Conservation (phyloP, 768 basidiomycete species). For the Asterophora parasitica region DNA sequence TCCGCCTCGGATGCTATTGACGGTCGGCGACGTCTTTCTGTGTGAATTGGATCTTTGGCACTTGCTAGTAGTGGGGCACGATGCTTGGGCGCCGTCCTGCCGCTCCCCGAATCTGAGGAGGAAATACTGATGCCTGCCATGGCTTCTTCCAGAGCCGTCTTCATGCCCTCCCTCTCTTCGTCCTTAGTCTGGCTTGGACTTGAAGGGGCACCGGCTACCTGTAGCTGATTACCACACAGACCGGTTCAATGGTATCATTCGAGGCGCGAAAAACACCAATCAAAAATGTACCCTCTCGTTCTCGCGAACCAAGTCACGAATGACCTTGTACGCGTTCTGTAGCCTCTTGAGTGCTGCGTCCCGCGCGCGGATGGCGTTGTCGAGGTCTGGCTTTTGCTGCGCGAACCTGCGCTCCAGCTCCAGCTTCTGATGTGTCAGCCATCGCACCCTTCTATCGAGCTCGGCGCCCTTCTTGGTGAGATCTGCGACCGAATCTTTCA, state of each 20-base stretch:
- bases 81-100: conserved; percentile 18
- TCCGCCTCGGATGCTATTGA: background rate
- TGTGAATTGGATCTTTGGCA: background rate
- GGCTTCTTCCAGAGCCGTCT: conserved; percentile 22
- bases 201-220: conserved; percentile 1
- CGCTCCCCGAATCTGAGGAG: conserved; percentile 17
- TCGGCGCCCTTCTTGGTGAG: conserved; percentile 30
- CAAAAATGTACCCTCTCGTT: conserved; percentile 27
- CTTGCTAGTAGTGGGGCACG: background rate
- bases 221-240: conserved; percentile 10
- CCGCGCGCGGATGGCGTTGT: conserved; percentile 28
- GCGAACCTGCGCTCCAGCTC: conserved; percentile 28
- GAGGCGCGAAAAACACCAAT: background rate
- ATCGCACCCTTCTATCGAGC: conserved; percentile 22
- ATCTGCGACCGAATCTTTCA: conserved; percentile 27
- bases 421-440: conserved; percentile 26
- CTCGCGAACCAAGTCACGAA: conserved; percentile 39
- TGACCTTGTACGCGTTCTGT: conserved; percentile 34
- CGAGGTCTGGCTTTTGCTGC: conserved; percentile 24
- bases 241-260: too few relatives aligned
- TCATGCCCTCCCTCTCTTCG: conserved; percentile 19
- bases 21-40: background rate
- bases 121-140: conserved; percentile 5
- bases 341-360: conserved; percentile 28
- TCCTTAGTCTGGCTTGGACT: background rate